Evolutionary conservation across 139 green algal genomes (phyloP), one percentile per base, ranked within the genome.

Genomic region (Coelastrella sp.): DNA sequence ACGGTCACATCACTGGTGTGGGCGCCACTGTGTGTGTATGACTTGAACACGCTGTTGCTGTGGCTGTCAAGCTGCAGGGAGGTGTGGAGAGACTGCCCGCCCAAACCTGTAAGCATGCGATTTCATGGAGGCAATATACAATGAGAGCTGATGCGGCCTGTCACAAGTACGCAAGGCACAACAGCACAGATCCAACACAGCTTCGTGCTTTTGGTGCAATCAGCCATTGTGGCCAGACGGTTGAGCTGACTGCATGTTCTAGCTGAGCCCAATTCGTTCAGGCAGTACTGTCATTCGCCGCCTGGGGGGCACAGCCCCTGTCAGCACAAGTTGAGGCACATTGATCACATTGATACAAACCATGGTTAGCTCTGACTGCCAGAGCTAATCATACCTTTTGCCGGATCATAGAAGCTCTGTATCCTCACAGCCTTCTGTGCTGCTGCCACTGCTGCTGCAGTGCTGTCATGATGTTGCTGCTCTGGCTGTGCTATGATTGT

Each of bases 401-500:
- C 54, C 7, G 96, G 95, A 88, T 97, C 95, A 57, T 95, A 68
- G 61, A 95, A 97, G 93, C 94, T 97, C 47, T 93, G 92, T 4
- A 98, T 85, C 79, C 95, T 74, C 56, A 88, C 81, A 47, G 83
- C 80, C 2, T 71, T 74, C 60, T 86, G 78, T 14, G 71, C 74
- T 57, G 76, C 83, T 47, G 17, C 91, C 11, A 73, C 47, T 7
- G 58, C 47, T 6, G 81, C 89, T 19, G 73, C 79, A 4, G 83
- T 73, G 65, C 66, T 66, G 66, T 66, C 66, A 7, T 80, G 65
- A 4, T 14, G 65, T 47, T 65, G 22, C 23, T 83, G 86, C 14
- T 90, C 75, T 13, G 94, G 94, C 82, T 92, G 92, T 22, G 94
- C 95, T 6, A 98, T 94, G 59, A 98, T 92, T 47, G 93, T 96